Evolutionary conservation across 345 rosid genomes (phyloP).

Genomic region (Eucalyptus sideroxylon): DNA sequence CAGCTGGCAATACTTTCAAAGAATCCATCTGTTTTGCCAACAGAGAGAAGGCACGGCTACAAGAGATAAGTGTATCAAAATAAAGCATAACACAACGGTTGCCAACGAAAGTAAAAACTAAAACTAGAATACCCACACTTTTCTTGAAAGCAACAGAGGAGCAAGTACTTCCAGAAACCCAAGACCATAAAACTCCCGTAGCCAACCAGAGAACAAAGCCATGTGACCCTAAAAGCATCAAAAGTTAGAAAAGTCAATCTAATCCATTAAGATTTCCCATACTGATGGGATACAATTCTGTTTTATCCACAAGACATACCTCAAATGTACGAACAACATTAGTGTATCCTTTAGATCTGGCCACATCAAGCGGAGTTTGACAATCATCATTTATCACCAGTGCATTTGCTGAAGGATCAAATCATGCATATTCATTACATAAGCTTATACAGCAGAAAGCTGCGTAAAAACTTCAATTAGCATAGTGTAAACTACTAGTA

Average conservation of each 20-base stretch:
- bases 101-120: not conserved
- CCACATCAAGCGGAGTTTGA: conserved; percentile 83
- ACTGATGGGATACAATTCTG: not conserved
- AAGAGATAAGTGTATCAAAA: not conserved
- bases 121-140: conserved; percentile 46
- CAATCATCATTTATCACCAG: conserved; percentile 81
- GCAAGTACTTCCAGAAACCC: conserved; percentile 76
- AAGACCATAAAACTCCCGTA: conserved; percentile 86
- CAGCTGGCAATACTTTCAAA: not conserved
- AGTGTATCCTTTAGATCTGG: conserved; percentile 62
- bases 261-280: not conserved
- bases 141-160: conserved; percentile 80
- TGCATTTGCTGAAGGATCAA: conserved; percentile 54
- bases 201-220: conserved; percentile 87
- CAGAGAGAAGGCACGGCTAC: not conserved
- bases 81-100: not conserved
- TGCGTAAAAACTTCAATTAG: not conserved
- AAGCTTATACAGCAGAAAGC: not conserved
- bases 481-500: not conserved
- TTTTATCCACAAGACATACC: conserved; percentile 17
- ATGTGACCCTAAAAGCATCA: conserved; percentile 36
- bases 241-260: not conserved
- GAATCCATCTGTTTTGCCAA: not conserved
- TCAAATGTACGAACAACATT: conserved; percentile 82
- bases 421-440: not conserved